Evolutionary conservation across 192 early-diverging fungal species (phyloP), one percentile per base, ranked within the genome.

Genomic region (Phycomyces nitens): DNA sequence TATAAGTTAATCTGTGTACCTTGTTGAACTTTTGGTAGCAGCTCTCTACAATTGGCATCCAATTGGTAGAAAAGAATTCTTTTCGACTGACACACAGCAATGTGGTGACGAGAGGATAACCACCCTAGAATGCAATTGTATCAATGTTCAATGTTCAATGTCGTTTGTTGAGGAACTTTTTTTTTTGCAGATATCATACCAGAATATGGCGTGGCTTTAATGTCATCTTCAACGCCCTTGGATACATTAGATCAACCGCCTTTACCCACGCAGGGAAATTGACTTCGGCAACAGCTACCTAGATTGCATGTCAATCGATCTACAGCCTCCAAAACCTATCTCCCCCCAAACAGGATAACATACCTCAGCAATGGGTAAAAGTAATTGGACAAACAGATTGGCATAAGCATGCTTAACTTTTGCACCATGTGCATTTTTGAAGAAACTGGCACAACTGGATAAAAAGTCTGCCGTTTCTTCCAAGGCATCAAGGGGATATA

Each of bases 401-500:
- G 89, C 88, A 78, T 93, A 99, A 0, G 96, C 94, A 55, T 92
- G 90, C 60, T 96, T 95, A 40, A 98, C 89, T 57, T 85, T 80
- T 42, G 84, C 68, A 24, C 87, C 86, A 62, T 90, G 87, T 0
- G 95, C 82, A 34, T 86, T 85, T 56, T 89, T 89, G 69, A 95
- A 95, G 71, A 95, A 94, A 60, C 88, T 86, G 41, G 93, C 94
- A 56, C 89, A 91, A 65, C 88, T 92, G 26, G 92, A 80, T 41
- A 99, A 69, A 73, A 99, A 99, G 58, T 96, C 94, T 8, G 93
- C 92, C 5, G 94, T 92, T 68, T 97, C 96, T 64, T 98, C 96
- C 60, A 99, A 67, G 18, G 87, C 86, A 41, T 93, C 89, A 71
- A 94, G 88, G 0, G 97, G 97, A 74, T 94, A 98, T 16, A 99